Base-by-base conservation (phyloP, 2,329 filamentous ascomycete species). In the Balansia obtecta region DNA sequence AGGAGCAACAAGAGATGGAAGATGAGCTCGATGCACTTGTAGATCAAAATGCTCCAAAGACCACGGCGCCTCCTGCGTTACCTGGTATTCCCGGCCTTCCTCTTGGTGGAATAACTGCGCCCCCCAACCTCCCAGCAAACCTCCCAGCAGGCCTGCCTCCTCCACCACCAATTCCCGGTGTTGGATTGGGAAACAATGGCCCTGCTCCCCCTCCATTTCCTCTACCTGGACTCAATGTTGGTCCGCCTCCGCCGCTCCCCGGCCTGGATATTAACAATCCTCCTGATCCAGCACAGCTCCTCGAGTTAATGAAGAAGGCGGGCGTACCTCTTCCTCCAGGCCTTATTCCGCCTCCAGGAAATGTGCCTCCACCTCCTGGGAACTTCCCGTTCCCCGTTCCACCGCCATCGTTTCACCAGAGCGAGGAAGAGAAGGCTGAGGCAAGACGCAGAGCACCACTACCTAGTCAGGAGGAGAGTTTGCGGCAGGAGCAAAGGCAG, bases 11-110 rank as follows among this genome's bases (percentile, higher is more conserved):
- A 62, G 90, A 97, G 66, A 75, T 86, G 53, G 88, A 96, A 64
- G 93, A 97, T 63, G 93, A 97, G 68, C 85, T 86, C 57, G 91
- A 97, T 56, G 90, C 88, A 2, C 75, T 97, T 43, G 84, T 94
- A 49, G 93, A 98, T 61, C 93, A 98, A 65, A 66, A 88, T 85
- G 77, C 85, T 78, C 18, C 68, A 32, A 80, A 78, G 4, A 55
- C 59, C 4, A 66, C 76, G 18, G 66, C 67, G 18, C 63, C 77
- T 9, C 63, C 77, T 65, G 61, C 70, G 48, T 61, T 79, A 63
- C 70, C 77, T 3, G 74, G 77, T 30, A 77, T 86, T 51, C 83
- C 82, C 4, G 86, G 80, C 32, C 71, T 79, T 38, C 76, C 72
- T 37, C 61, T 73, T 2, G 67, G 67, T 8, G 65, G 65, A 46